Evolutionary conservation across 805 yeast species (phyloP), one percentile per base, ranked within the genome.

Genomic region (Candida ortonii): DNA sequence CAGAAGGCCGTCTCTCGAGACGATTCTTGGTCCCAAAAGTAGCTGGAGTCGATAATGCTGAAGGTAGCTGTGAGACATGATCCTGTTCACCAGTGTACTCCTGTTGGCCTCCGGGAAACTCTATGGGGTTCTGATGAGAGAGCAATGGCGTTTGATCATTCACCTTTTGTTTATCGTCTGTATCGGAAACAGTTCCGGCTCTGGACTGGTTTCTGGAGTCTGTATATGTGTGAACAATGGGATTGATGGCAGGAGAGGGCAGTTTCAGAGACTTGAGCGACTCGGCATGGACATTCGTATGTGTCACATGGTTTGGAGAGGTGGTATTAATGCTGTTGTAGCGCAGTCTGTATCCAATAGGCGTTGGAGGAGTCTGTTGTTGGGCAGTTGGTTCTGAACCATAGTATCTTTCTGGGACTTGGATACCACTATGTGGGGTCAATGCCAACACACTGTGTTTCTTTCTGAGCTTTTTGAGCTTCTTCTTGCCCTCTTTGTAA

Each of bases 401-500:
- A 16, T n/a, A 16, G 25, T 23, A 8, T 23, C n/a, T 23, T 7
- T 7, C 12, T 23, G 26, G n/a, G 7, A 7, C n/a, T 17, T 7
- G 15, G 13, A 17, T n/a, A 19, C n/a, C 17, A 11, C 16, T 25
- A 3, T 25, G 8, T 11, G 22, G 10, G 4, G 27, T 25, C 15
- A 32, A 3, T 20, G 24, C 23, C 16, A 34, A 8, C 7, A 34
- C 33, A 16, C 47, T 48, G 20, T 47, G 46, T 18, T 44, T 46
- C 36, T 44, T 43, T 23, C 38, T 35, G n/a, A 53, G 36, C 31
- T 51, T 54, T 39, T 56, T 65, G 32, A 68, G 50, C 42, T 59
- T 47, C 46, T 62, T 64, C 48, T 64, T 67, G 20, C 74, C 68
- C 27, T 59, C 54, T 47, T 78, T 78, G 54, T 82, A 82, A 51